phyloP scores from a whole-genome alignment of 306 rosid genomes.

The Gastrolobium bilobum region DNA sequence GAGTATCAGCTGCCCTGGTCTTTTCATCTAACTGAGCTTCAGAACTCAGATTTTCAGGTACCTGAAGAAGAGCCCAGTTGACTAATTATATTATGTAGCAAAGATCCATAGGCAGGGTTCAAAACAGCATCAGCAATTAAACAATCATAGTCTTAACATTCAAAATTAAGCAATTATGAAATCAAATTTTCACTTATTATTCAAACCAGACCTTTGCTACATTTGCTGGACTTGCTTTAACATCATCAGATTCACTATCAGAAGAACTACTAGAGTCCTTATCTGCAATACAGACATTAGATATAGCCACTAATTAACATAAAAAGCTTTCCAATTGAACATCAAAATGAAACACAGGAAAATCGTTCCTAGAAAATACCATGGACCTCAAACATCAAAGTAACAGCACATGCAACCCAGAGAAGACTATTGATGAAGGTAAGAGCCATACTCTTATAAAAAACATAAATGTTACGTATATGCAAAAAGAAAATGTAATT shows the following conservation, averaged over 20 bases:
- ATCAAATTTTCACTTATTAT: constrained; percentile 8
- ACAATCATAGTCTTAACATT: constrained; percentile 33
- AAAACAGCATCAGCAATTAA: constrained; percentile 44
- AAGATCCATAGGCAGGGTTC: constrained; percentile 31
- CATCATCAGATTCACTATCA: constrained; percentile 68
- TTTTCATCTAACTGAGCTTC: constrained; percentile 60
- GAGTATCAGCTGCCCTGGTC: constrained; percentile 53
- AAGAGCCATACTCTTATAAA: constrained; percentile 24
- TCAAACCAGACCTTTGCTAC: constrained; percentile 57
- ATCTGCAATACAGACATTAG: constrained; percentile 52
- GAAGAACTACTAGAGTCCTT: constrained; percentile 68
- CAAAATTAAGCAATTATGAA: constrained; percentile 15
- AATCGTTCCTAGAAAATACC: constrained; percentile 24
- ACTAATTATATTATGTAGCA: background rate
- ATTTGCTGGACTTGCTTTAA: constrained; percentile 60
- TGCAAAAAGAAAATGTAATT: background rate
- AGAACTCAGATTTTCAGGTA: constrained; percentile 58
- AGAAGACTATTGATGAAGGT: constrained; percentile 16
- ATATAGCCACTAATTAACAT: constrained; percentile 30
- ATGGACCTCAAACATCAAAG: constrained; percentile 35
- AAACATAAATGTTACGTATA: background rate
- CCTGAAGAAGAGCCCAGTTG: constrained; percentile 56
- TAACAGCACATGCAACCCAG: constrained; percentile 25
- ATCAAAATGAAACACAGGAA: constrained; percentile 26
- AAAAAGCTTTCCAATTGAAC: constrained; percentile 19